Evolutionary conservation across 306 rosid genomes (phyloP), one percentile per base, ranked within the genome.

Genomic region (Mimosa pudica): DNA sequence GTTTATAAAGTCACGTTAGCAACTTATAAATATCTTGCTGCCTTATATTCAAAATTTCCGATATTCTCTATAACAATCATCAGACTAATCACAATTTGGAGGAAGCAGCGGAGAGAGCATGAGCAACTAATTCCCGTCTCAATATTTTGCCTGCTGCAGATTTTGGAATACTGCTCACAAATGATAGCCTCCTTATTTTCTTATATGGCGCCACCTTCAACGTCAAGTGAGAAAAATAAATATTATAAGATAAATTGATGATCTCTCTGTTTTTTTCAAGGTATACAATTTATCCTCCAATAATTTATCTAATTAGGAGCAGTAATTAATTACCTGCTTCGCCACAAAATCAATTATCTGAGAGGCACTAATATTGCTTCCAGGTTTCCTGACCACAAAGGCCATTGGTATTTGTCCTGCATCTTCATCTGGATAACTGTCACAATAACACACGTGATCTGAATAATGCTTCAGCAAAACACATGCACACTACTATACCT

Each of bases 351-450:
- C 90, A 44, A 81, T 90, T 57, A 93, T 73, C 81, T 77, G 81
- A 80, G 87, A 84, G 14, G 86, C 97, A n/a, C 69, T 83, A 73
- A 95, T 78, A 62, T 82, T 86, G 86, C 91, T 91, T 79, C 90
- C 91, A 0, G 91, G 89, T 66, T 85, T 91, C 86, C 98, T 89
- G 32, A 95, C 98, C 49, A 92, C 86, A 79, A 85, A 91, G 30
- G 98, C 97, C 97, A 92, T 83, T 16, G 96, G 98, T 85, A 92
- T 90, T 77, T 95, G 82, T 11, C 98, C 98, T 6, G 94, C 90
- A 3, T 85, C 96, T 89, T 95, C 94, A 52, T 92, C 90, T 5
- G 97, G 97, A 62, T 89, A 91, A 81, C 98, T 94, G 91, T 42
- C 51, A 77, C 60, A 61, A 8, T 4, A 30, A 10, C 2, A 60